Base-by-base conservation (phyloP, 176 grass and related monocot genomes). In the Ensete ventricosum region DNA sequence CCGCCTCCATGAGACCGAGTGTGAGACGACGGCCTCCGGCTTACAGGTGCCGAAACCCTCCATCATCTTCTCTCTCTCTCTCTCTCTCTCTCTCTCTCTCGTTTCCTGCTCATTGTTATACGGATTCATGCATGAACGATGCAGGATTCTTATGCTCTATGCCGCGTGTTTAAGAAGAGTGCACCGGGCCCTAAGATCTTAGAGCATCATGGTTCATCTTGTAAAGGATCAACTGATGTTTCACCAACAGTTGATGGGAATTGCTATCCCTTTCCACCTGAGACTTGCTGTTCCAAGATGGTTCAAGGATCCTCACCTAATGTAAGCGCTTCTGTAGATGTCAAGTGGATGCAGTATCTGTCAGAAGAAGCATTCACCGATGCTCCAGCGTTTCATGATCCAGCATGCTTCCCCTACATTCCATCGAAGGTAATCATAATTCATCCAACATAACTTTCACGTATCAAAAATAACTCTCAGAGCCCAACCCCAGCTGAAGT, bases 281-380 rank as follows among this genome's bases (percentile, higher is more conserved):
- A 43, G 34, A 43, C 5, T 43, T 43, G 34, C 34, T 43, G 4
- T 43, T 43, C 34, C 34, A 43, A 60, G 57, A 60, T n/a, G 3
- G 16, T 60, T 17, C 57, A 25, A 25, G 63, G 63, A 65, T 65
- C 63, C 2, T 65, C 63, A 24, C 22, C 11, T 7, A 20, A 65
- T 24, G 21, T 23, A 27, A 23, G 22, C 12, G 63, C 23, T 26
- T 60, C 57, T 60, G 57, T 23, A 65, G 63, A 65, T 14, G 63
- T 65, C 22, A 65, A 65, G 63, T 65, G 63, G 63, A 65, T 65
- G 63, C 63, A 65, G 63, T 29, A 65, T 65, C n/a, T 27, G 26
- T 26, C 63, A 22, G 21, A 27, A 65, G 63, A 65, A 65, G 63
- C 63, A 65, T 26, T 65, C 63, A 65, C 8, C 9, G 9, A 63